Base-by-base conservation (phyloP, 352 stramenopile genomes). In the Phytophthora pseudosyringae region DNA sequence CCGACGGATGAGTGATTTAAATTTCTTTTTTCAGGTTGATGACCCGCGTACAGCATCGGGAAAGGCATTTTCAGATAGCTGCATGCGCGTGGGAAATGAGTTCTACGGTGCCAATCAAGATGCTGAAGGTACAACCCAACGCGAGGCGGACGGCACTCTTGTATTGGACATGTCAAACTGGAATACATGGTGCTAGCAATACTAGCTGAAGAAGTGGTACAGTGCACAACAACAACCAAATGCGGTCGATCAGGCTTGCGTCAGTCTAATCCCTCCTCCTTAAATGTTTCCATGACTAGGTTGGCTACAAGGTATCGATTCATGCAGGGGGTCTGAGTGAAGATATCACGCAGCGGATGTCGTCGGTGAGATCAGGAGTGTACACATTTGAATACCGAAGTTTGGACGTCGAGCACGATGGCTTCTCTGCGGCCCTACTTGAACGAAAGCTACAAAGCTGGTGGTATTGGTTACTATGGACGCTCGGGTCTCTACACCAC, bases 311-410 rank as follows among this genome's bases (percentile, higher is more conserved):
- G 4, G 61, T 80, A 1, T 75, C 69, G 0, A 58, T 75, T 16
- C 75, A 49, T 26, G 48, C 56, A 1, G 57, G 45, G 2, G 62
- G 49, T 26, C 5, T 10, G 11, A 47, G 35, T 4, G 21, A 54
- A 4, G 49, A 66, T 2, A 54, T 65, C 18, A 69, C 71, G 0
- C 63, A 82, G 53, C 67, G 70, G 10, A 82, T 80, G 70, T 69
- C 67, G 5, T 82, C 74, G 1, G 71, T 56, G 0, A 45, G 44
- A 8, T 54, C 64, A 0, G 80, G 80, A 6, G 11, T 69, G 0
- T 90, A 78, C 25, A 87, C 82, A 93, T 40, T 1, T 82, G 8
- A 91, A 90, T 35, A 21, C 78, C 16, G 84, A 91, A 28, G 75
- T 86, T 1, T 90, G 81, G 81, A 53, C 69, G 0, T 57, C 70